These are phyloP conservation scores for Hypoxylon intermedium DNA, from an alignment of 495 filamentous ascomycete species.

Conservation along the genomic window DNA sequence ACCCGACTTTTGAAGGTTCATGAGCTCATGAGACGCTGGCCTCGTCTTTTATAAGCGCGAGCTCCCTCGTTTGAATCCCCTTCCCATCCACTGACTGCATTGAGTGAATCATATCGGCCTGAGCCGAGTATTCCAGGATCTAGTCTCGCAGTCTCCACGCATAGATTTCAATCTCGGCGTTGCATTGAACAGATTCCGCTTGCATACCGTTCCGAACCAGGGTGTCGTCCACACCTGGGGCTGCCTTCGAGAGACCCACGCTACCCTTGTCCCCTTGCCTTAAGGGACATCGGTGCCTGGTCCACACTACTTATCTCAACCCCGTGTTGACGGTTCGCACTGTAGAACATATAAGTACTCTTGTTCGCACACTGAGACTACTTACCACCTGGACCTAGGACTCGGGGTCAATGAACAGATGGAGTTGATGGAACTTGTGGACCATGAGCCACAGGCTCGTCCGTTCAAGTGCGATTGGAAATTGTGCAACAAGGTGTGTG, in stretches of 20 bases:
- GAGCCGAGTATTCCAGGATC: conserved; percentile 26
- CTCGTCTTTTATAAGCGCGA: no score
- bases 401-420: conserved; percentile 48
- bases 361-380: conserved; percentile 41
- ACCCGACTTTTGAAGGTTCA: no score
- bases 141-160: conserved; percentile 35
- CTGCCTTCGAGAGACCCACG: conserved; percentile 40
- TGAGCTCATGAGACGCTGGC: no score
- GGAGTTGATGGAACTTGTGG: conserved; percentile 63
- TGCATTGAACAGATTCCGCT: conserved; percentile 53
- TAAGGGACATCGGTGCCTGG: conserved; percentile 33
- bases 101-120: conserved; percentile 26
- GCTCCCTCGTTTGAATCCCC: no score
- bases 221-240: conserved; percentile 44
- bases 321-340: conserved; percentile 34
- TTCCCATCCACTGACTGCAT: conserved; percentile 9
- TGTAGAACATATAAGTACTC: conserved; percentile 50
- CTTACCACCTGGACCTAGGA: conserved; percentile 30
- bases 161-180: conserved; percentile 46
- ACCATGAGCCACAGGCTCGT: conserved; percentile 59
- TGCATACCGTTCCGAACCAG: conserved; percentile 46
- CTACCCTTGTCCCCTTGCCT: conserved; percentile 30
- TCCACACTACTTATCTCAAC: conserved; percentile 26
- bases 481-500: conserved; percentile 59
- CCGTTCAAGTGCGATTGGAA: conserved; percentile 63